Conservation (phyloP, 257 asterid species). For the Euphrasia confusa region DNA sequence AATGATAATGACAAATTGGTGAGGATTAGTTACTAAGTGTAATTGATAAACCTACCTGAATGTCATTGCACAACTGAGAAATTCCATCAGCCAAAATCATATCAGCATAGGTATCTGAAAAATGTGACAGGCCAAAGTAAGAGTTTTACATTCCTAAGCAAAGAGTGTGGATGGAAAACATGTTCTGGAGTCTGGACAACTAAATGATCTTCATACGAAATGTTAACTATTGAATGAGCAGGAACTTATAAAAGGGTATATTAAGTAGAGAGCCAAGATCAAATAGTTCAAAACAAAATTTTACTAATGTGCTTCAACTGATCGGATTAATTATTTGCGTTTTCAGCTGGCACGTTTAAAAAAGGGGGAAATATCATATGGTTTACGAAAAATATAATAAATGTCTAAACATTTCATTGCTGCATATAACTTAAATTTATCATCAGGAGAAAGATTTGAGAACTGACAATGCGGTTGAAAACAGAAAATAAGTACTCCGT, state of each 20-base stretch:
- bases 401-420: not conserved
- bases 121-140: constrained; percentile 20
- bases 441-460: constrained; percentile 12
- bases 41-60: constrained; percentile 43
- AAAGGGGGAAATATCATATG: not conserved
- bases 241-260: not conserved
- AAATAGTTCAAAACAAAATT: not conserved
- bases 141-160: constrained; percentile 17
- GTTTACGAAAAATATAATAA: not conserved
- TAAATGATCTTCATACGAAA: constrained; percentile 2
- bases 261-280: not conserved
- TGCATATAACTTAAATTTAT: constrained; percentile 2
- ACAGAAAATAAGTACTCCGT: not conserved
- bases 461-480: constrained; percentile 18
- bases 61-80: constrained; percentile 51
- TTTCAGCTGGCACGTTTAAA: not conserved
- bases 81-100: constrained; percentile 68
- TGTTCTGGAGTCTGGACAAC: not conserved
- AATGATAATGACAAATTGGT: constrained; percentile 9
- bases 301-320: not conserved
- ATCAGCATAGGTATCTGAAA: constrained; percentile 54
- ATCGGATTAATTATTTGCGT: not conserved
- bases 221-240: not conserved
- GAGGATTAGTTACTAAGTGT: not conserved
- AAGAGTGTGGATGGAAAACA: constrained; percentile 15